Conservation (phyloP, 2,329 filamentous ascomycete species). For the Colletotrichum incanum region DNA sequence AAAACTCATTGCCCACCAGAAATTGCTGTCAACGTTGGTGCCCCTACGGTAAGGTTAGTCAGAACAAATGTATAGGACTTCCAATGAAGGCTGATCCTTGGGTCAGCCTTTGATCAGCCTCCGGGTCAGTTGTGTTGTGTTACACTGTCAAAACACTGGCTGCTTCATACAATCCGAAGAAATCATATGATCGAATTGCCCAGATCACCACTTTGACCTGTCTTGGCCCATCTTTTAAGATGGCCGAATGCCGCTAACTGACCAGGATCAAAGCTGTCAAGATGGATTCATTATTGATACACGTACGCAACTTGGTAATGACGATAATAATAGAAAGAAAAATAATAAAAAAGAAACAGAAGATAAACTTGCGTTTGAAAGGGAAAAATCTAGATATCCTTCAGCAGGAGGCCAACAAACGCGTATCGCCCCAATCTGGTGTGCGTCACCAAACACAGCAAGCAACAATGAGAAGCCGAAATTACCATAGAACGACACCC, state of each 20-base stretch:
- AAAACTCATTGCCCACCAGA: not conserved
- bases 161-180: not conserved
- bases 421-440: not conserved
- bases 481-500: not conserved
- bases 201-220: not conserved
- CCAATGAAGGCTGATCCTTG: not conserved
- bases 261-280: not conserved
- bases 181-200: not conserved
- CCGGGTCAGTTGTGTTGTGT: not conserved
- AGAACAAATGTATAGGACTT: not conserved
- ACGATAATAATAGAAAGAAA: too few species aligned
- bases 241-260: not conserved
- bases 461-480: not conserved
- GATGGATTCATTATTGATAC: not conserved
- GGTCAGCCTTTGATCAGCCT: not conserved
- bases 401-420: not conserved
- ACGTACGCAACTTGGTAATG: not conserved
- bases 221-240: not conserved
- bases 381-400: not conserved
- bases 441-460: not conserved
- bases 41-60: not conserved
- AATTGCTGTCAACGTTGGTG: not conserved
- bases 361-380: slow-evolving; percentile 12
- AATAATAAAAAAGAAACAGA: not conserved
- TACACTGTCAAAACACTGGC: not conserved